Percentiles rank a stretch among this genome's conserved stretches.
Conservation (phyloP, 345 rosid genomes). For the Nasturtium officinale region DNA sequence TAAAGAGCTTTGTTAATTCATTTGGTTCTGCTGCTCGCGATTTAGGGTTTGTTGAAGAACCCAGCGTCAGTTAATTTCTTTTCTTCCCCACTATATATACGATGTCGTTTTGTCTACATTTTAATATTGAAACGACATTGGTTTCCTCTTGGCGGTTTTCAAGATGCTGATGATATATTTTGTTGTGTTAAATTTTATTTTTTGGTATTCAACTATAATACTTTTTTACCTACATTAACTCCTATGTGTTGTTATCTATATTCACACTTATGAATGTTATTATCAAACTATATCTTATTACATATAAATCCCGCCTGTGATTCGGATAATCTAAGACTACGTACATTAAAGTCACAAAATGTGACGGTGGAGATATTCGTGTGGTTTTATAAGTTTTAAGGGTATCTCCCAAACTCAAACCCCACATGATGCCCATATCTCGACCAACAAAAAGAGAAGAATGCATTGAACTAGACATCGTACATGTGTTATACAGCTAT, state of each 20-base stretch:
- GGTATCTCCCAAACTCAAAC: constrained; percentile 15
- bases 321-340: too few species aligned
- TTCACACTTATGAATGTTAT: too few species aligned
- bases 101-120: neutral
- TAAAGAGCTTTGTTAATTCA: too few species aligned
- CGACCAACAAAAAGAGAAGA: neutral
- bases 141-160: neutral
- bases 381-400: constrained; percentile 8
- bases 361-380: neutral
- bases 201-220: too few species aligned
- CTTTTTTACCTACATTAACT: too few species aligned
- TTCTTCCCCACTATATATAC: neutral
- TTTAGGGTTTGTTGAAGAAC: constrained; percentile 3
- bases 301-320: too few species aligned
- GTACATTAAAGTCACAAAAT: neutral
- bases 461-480: constrained; percentile 25
- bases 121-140: neutral
- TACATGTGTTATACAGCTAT: constrained; percentile 22
- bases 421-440: constrained; percentile 29
- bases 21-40: neutral
- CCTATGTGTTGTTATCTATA: too few species aligned
- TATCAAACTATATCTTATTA: too few species aligned
- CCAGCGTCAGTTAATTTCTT: neutral
- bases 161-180: too few species aligned
- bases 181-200: too few species aligned